Base-by-base conservation (phyloP, 2,329 filamentous ascomycete genomes). In the Trichoderma brevicompactum region DNA sequence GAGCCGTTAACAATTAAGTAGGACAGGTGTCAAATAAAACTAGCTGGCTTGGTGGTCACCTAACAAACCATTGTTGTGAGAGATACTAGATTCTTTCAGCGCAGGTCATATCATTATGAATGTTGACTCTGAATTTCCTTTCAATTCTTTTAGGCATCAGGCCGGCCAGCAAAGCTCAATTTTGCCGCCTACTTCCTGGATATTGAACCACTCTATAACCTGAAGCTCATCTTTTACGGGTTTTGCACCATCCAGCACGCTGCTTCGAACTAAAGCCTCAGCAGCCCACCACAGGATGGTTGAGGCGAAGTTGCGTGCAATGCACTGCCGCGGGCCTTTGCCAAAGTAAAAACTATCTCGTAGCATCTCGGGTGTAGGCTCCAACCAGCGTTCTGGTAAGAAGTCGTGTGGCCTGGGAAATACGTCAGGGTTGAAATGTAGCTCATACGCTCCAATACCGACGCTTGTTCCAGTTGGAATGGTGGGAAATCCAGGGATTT, bases 161-260 rank as follows among this genome's bases (percentile, higher is more conserved):
- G 2, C 10, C 43, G 23, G 10, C 53, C 53, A 56, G 6, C 8
- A 17, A 32, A 56, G 53, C 53, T 56, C 53, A 44, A 56, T 56
- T 10, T 44, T 56, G 9, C 9, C 53, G 15, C 53, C 40, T 9
- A 56, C 38, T 32, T 56, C 38, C 23, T 56, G 28, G 12, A 40
- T 34, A 17, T 56, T 56, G 40, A 56, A 56, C 53, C 53, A 56
- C 23, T 56, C 53, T 43, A 56, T 23, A 43, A 56, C 43, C 40
- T 56, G 38, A 56, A 56, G 23, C 23, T 44, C 28, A 5, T 56
- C 53, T 28, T 17, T 9, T 13, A 56, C 40, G 2, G 53, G 53
- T n/a, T 5, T 44, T 23, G 15, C 53, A 3, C 53, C 40, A 34
- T 56, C 53, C 10, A 56, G 12, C 40, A 44, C 23, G 7, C 53